Conservation (phyloP, 83 land plant species). For the Larix sibirica region DNA sequence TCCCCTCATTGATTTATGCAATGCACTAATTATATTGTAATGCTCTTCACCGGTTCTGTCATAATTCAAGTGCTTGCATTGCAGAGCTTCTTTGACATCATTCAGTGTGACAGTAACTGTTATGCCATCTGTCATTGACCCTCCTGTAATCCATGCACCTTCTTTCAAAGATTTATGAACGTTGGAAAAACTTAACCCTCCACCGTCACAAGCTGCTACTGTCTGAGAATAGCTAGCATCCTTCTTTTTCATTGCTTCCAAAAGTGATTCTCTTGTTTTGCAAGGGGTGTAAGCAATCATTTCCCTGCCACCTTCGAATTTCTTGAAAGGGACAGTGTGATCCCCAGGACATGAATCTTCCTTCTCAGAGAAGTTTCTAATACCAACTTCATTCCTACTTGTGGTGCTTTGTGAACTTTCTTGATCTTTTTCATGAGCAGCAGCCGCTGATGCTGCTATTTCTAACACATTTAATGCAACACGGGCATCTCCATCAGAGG, state of each 20-base stretch:
- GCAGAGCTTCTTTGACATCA: constrained; percentile 83
- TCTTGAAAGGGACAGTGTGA: constrained; percentile 42
- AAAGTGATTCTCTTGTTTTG: constrained; percentile 14
- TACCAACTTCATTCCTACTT: constrained; percentile 9
- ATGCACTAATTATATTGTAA: constrained; percentile 93
- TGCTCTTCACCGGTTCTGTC: constrained; percentile 95
- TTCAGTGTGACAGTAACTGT: constrained; percentile 32
- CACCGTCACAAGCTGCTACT: constrained; percentile 5
- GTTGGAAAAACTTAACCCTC: constrained; percentile 6
- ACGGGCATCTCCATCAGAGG: constrained; percentile 96
- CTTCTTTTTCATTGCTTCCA: constrained; percentile 19
- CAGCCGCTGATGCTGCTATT: constrained; percentile 65
- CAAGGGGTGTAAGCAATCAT: constrained; percentile 27
- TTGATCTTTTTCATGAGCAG: constrained; percentile 27
- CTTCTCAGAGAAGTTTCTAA: constrained; percentile 7
- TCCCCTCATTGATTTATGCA: constrained; percentile 95
- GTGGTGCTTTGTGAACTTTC: constrained; percentile 3
- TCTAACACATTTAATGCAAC: constrained; percentile 89
- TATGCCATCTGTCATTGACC: constrained; percentile 11
- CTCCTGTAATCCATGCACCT: constrained; percentile 6
- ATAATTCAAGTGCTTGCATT: constrained; percentile 81
- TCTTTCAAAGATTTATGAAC: constrained; percentile 9
- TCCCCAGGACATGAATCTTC: constrained; percentile 22
- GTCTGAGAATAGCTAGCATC: constrained; percentile 13
- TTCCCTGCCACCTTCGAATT: constrained; percentile 46